Evolutionary conservation across 495 filamentous ascomycete genomes (phyloP), one percentile per base, ranked within the genome.

Genomic region (Chlorociboria aeruginascens): DNA sequence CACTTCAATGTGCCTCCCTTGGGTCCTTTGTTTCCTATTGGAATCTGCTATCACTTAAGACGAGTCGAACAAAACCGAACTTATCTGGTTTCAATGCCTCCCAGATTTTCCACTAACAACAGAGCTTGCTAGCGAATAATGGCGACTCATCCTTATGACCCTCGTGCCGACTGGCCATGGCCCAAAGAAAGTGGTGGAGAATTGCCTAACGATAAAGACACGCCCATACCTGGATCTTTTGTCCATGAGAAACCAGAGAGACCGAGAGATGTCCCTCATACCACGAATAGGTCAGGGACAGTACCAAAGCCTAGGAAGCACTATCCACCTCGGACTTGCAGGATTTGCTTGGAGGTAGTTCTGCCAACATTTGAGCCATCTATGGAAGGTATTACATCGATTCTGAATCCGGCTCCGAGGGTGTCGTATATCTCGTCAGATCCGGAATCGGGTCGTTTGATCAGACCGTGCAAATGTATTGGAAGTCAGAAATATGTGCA

Each of bases 401-500:
- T 89, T 40, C 71, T 90, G 44, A 72, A 79, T 38, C 65, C 74
- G 28, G 56, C 63, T 45, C 69, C 83, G 12, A 75, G 77, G 44
- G 79, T 88, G 34, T 73, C 74, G 46, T 95, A 95, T 56, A 73
- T 82, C 12, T 90, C 87, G 1, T 69, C 76, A 42, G 86, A 81
- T 54, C 77, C 80, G n/a, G 76, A 83, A 47, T 67, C 76, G 32
- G 89, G 87, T 34, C 82, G 87, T 6, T 69, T 98, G n/a, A 72
- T 98, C 41, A 82, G 85, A 28, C 92, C 92, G 4, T 98, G 92
- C 71, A 79, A 81, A 63, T 98, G 92, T 70, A 90, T 85, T 66
- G 92, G 92, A 45, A 85, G 82, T 11, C 85, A 89, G 48, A 82
- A 83, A 65, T 96, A 94, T 69, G 89, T 97, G 32, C 92, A 98